Conservation (phyloP, 2,329 filamentous ascomycete genomes). For the Colletotrichum aenigma region DNA sequence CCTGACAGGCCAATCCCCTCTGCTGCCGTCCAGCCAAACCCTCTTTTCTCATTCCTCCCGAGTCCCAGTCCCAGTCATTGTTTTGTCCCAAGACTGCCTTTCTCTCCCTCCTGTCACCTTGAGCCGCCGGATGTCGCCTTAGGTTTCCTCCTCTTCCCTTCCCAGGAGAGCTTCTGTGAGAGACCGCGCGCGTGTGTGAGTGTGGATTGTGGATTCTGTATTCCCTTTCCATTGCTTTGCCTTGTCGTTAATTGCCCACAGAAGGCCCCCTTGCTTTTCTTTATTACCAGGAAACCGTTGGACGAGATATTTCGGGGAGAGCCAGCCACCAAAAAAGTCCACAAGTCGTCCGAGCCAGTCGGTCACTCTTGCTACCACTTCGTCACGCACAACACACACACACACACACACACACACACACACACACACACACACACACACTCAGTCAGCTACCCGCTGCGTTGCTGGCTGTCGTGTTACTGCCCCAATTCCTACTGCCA, state of each 20-base stretch:
- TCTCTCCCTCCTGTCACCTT: neutral
- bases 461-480: constrained; percentile 3
- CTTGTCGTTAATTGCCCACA: neutral
- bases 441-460: neutral
- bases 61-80: neutral
- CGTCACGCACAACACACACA: neutral
- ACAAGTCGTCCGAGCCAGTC: neutral
- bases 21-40: constrained; percentile 1
- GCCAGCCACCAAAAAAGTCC: neutral
- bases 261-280: neutral
- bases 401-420: neutral
- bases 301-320: constrained; percentile 8
- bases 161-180: neutral
- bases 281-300: constrained; percentile 14
- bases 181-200: neutral
- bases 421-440: neutral
- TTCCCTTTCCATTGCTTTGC: neutral
- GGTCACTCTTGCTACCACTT: neutral
- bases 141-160: neutral
- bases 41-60: neutral
- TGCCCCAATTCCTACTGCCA: neutral
- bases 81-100: neutral
- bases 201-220: neutral
- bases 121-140: neutral
- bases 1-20: constrained; percentile 20